Evolutionary conservation across 2,329 filamentous ascomycete genomes (phyloP), one percentile per base, ranked within the genome.

Genomic region (Neonectria coccinea): DNA sequence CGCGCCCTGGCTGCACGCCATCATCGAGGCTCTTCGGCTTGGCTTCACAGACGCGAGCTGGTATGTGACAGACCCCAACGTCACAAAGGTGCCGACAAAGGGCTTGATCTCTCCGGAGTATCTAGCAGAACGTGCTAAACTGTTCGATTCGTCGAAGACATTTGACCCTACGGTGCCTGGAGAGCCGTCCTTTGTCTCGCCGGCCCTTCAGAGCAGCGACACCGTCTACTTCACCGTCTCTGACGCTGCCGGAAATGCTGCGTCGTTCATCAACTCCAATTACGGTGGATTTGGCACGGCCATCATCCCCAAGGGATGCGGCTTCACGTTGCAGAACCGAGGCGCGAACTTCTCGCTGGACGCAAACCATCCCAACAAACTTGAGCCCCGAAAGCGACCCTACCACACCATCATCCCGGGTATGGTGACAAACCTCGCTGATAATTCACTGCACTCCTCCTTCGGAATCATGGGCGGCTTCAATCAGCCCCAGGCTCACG

Each of bases 361-460:
- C 25, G 77, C 84, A 0, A 81, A 82, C 1, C 94, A 97, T 75
- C 93, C 94, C 1, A 98, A 98, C 75, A 86, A 85, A 20, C 84
- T 97, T 14, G 92, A 88, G 8, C 92, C 94, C 0, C 84, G 89
- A 36, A 98, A 98, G 83, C 82, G 96, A 50, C 96, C 96, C 0
- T 99, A 98, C 80, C 96, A 98, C 79, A 99, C 96, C 58, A 98
- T 99, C 78, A 99, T 99, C 73, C 95, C 96, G 0, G 95, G 92
- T 0, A 86, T 98, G 78, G 89, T 95, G 18, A 98, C 96, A 0
- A 93, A 96, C 70, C 77, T 88, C 18, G 81, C 82, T 5, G 93
- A 97, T 71, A 88, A 88, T 27, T 90, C 87, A 53, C 81, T 98
- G 61, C 92, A 97, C 78, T 91, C 89, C 4, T 92, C 97, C 0